Conservation (phyloP, 192 early-diverging fungal species). For the Endogone sp. region DNA sequence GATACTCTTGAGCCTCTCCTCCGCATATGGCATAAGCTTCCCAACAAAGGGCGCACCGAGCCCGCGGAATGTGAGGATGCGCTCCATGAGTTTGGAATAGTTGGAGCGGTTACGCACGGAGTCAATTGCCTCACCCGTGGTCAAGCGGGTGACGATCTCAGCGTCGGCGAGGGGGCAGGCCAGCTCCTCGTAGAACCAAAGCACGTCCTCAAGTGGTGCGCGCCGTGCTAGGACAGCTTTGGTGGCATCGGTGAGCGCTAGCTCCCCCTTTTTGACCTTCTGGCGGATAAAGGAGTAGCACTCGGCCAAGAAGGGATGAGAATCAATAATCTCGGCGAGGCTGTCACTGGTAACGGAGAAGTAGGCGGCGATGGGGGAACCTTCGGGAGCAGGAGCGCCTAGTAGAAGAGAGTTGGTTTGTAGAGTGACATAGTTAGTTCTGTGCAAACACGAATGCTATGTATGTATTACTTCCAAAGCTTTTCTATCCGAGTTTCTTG, state of each 20-base stretch:
- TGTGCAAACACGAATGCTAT: too few species aligned
- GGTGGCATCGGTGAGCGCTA: slow-evolving; percentile 6
- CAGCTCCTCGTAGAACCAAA: slow-evolving; percentile 29
- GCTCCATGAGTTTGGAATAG: slow-evolving; percentile 25
- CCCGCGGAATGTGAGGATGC: slow-evolving; percentile 14
- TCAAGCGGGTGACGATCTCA: slow-evolving; percentile 12
- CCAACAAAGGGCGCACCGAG: too few species aligned
- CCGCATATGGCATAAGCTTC: too few species aligned
- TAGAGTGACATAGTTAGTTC: too few species aligned
- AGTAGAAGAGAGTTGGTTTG: too few species aligned
- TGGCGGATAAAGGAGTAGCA: slow-evolving; percentile 24
- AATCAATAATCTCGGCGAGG: background rate
- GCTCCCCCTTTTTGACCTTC: slow-evolving; percentile 16
- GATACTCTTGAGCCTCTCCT: too few species aligned
- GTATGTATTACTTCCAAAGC: too few species aligned
- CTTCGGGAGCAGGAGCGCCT: too few species aligned
- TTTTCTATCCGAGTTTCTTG: too few species aligned
- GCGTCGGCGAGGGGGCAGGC: slow-evolving; percentile 12
- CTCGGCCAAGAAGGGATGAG: slow-evolving; percentile 19
- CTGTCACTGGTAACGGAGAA: slow-evolving; percentile 18
- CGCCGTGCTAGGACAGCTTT: slow-evolving; percentile 7
- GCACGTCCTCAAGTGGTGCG: slow-evolving; percentile 22
- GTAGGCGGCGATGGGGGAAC: slow-evolving; percentile 15
- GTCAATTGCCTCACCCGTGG: slow-evolving; percentile 9
- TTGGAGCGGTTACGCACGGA: slow-evolving; percentile 12